Evolutionary conservation across 169 alveolate genomes (phyloP), one percentile per base, ranked within the genome.

Genomic region (Plasmodium inui): DNA sequence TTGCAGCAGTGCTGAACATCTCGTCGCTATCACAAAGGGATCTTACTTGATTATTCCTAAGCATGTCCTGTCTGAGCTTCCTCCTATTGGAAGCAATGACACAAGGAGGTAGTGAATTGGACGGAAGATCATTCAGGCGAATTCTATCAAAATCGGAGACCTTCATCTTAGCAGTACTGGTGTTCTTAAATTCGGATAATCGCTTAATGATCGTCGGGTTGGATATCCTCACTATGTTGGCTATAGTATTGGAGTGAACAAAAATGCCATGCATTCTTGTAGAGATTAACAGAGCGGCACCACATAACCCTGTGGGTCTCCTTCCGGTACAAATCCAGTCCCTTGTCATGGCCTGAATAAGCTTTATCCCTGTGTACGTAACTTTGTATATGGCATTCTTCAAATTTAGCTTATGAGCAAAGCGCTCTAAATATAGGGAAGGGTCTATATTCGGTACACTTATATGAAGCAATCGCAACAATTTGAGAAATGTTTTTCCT

Each of bases 311-410:
- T 37, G 99, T 97, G 1, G 99, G 99, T 85, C 99, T 97, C 92
- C 99, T 97, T 9, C 99, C 99, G 8, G 99, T 98, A 88, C 97
- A 88, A 28, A 99, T 98, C 99, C 99, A 99, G 95, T 99, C 99
- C 50, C 99, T 95, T 89, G 98, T 97, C 99, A 99, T 97, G 70
- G 97, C 99, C 96, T 99, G 99, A 14, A 99, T 97, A n/a, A 99
- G 96, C 46, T 99, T 97, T 37, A 98, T 97, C 0, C 99, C 99
- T 30, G 99, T 98, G 39, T 97, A 97, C 26, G 99, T 98, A 30
- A 99, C 98, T 55, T 96, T 94, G 73, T 97, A 98, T 4, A 98
- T 96, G 82, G 98, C 98, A 44, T 98, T 99, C 34, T 98, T 99
- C 50, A 99, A 96, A 61, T 98, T 97, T 80, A 99, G 96, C 95